Base-by-base conservation (phyloP, 2,329 filamentous ascomycete species). In the Trichoderma sp. region DNA sequence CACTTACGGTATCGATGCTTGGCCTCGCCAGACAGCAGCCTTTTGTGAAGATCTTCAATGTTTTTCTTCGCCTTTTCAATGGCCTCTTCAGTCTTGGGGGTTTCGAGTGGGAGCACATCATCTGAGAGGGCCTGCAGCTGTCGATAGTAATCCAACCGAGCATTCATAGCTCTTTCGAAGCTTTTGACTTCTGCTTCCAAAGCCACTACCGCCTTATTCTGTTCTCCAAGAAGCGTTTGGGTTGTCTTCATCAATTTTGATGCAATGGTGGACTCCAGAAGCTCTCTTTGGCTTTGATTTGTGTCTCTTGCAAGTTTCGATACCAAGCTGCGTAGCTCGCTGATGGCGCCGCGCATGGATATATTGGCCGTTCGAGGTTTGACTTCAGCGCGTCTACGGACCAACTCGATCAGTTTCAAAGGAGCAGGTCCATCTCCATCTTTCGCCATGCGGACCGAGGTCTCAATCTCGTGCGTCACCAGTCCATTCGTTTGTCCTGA, bases 91-190 rank as follows among this genome's bases (percentile, higher is more conserved):
- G 92, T 85, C 2, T 86, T 86, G 14, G 90, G 80, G 12, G 93
- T 92, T 75, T 95, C 92, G 74, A 93, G 94, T 1, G 93, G 92
- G 6, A 90, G 89, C 0, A 98, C 94, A 21, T 91, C 94, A 81
- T 98, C 96, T 0, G 95, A 98, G n/a, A 98, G 91, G 31, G 91
- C 90, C 81, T 98, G 97, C 12, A 98, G 88, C 80, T 98, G 95
- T 6, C 93, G 91, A 81, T 98, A 98, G 81, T 95, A 98, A 75
- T 97, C 95, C 0, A 98, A 85, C 16, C 97, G 92, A 50, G 91
- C 88, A 80, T 98, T 98, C 91, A 97, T 95, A 0, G 93, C 91
- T 18, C 88, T 87, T 33, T 91, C 93, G 82, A 97, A 97, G 33
- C 91, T 85, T 64, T 96, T 92, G 6, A 95, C 85, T 82, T 98